Evolutionary conservation across 1,284 basidiomycete genomes (phyloP), one percentile per base, ranked within the genome.

Genomic region (Boletus sp.): DNA sequence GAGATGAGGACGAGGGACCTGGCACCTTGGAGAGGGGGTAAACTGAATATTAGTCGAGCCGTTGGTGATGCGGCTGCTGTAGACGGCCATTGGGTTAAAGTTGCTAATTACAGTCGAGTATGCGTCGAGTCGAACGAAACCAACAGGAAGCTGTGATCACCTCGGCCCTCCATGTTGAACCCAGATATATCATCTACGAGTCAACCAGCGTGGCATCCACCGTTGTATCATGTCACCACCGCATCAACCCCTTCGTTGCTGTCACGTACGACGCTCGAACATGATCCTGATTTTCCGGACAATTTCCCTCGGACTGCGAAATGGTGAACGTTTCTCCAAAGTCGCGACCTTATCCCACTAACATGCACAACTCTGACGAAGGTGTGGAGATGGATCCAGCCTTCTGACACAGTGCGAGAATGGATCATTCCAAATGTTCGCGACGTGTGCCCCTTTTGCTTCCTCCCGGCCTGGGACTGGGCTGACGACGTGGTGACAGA

Each of bases 311-410:
- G 80, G 40, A 65, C 59, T 12, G 73, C 72, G 4, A 78, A 75
- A 70, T 81, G 80, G 79, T 77, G 22, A 51, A 46, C 25, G 57
- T 57, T 22, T 14, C 9, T 8, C 37, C n/a, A 25, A 9, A 6
- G 8, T 27, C 19, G 16, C 16, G 16, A 23, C 30, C 7, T 30
- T 20, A 14, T 46, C 44, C 49, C 41, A 34, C 46, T 43, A 33
- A 57, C 20, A 0, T 16, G 1, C 14, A 16, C 8, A 17, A 16
- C 5, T 2, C 16, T n/a, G 16, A 36, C 10, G 3, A 46, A 87
- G 85, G 82, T 83, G 76, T 57, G 76, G 77, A 36, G 84, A 87
- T 55, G 84, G 84, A 1, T 77, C 78, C 5, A 68, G 67, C 16
- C 62, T 81, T 6, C 69, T 88, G 9, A 67, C 74, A 2, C 81